Base-by-base conservation (phyloP, 495 filamentous ascomycete species). In the Thozetella sp. region DNA sequence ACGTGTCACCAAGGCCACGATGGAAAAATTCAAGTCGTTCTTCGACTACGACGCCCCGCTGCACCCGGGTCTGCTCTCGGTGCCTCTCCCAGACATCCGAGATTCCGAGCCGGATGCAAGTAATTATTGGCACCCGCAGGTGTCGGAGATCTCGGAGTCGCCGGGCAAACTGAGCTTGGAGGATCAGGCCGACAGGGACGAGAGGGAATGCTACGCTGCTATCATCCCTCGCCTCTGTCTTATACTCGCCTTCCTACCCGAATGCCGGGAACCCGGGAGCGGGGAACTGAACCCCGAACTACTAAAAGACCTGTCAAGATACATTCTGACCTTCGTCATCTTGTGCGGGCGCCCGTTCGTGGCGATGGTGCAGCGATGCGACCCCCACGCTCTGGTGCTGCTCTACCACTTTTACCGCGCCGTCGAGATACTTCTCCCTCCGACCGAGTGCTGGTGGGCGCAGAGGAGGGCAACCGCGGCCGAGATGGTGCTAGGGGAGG, bases 331-430 rank as follows among this genome's bases (percentile, higher is more conserved):
- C 24, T 50, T 57, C 40, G 22, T 45, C 19, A 30, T 57, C 22
- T 17, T 27, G 23, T 57, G 55, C 43, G 40, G 51, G 19, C 40
- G 25, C 1, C 13, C 37, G 6, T 63, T 63, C n/a, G 55, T 54
- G 2, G n/a, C 51, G 12, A 43, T 59, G 37, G 43, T 63, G 25
- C 30, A 51, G 11, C 23, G 50, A 3, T 25, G 60, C 20, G 60
- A 63, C 11, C 13, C 50, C 0, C 56, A 54, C 37, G 60, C 60
- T 15, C 50, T 63, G 17, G 25, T 63, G 23, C 51, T 63, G 1
- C 40, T 63, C 10, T 63, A 59, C 45, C 60, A 63, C 56, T 63
- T 63, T 37, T 63, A 63, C 40, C 60, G 60, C 34, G 60, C 60
- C 22, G 60, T 58, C 1, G 54, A 56, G 4, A 50, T 63, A 2